Base-by-base conservation (phyloP, 805 yeast genomes). In the Blastobotrys attinorum region DNA sequence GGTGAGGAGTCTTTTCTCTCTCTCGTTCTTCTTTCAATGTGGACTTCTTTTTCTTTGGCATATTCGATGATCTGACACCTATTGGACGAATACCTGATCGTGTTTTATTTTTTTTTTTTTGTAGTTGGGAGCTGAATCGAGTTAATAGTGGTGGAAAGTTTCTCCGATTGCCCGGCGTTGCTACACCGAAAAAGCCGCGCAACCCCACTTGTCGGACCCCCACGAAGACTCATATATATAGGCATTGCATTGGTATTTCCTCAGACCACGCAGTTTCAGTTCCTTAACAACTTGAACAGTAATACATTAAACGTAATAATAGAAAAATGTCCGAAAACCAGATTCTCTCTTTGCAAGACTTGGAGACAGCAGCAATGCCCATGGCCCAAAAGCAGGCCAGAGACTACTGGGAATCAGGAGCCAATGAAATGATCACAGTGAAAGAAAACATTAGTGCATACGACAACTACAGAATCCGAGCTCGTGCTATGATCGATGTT, bases 331-430 rank as follows among this genome's bases (percentile, higher is more conserved):
- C 42, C 46, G 50, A 27, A 49, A n/a, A n/a, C n/a, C 22, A 22
- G 25, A 37, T 37, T 22, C n/a, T 37, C 21, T 37, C 21, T 18
- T 31, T 37, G 11, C 23, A 27, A 31, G 53, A 51, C 31, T 42
- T 51, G 22, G 51, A 49, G 40, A 37, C 27, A 5, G 43, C 38
- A 3, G 46, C 54, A n/a, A 35, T 39, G 43, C 45, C 48, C n/a
- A 40, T 42, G 37, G 42, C 50, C 18, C 49, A 47, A 3, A 47
- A 47, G 31, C 39, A 37, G 27, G 39, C 39, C 31, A 43, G 45
- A 15, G 61, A 56, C 39, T 58, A 57, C 47, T 58, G 62, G 62
- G 44, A 54, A n/a, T 43, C 53, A 10, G 62, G 63, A 1, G 58
- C 62, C 22, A 56, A 56, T 40, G 60, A 60, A 22, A 45, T 54